A percentile compares a stretch with the other conserved stretches of the same genome.
These are phyloP conservation scores for Dichotomocladium elegans DNA, from an alignment of 371 early-diverging fungal species.

Conservation along the genomic window DNA sequence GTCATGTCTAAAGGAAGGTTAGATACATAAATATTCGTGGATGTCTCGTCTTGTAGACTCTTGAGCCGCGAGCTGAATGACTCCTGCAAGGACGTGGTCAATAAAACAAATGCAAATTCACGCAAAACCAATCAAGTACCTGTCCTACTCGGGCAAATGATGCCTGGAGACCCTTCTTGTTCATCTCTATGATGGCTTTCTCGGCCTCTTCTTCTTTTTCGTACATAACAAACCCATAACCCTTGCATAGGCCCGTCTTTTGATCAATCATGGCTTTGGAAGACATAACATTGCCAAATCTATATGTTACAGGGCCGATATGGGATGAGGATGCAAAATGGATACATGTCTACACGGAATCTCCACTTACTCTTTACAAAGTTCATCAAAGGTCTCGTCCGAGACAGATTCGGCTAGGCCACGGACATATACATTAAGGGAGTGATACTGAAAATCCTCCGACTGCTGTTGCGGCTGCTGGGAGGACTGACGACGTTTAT, in stretches of 20 bases:
- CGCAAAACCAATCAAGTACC: too few relatives aligned
- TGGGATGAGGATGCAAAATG: conserved; percentile 7
- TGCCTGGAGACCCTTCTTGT: conserved; percentile 60
- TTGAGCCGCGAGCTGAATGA: conserved; percentile 71
- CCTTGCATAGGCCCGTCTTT: conserved; percentile 77
- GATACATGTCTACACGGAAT: too few relatives aligned
- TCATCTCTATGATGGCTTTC: conserved; percentile 65
- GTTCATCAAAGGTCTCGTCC: conserved; percentile 63
- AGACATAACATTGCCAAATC: conserved; percentile 75
- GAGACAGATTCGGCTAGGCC: conserved; percentile 66
- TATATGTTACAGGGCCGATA: not conserved
- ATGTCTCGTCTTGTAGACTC: conserved; percentile 70
- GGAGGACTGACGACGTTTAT: conserved; percentile 9
- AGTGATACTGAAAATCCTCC: conserved; percentile 20
- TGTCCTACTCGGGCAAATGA: conserved; percentile 71
- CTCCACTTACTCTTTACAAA: conserved; percentile 52
- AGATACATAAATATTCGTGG: conserved; percentile 82
- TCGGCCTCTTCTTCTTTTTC: conserved; percentile 63
- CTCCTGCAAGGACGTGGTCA: conserved; percentile 45
- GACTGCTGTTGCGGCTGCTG: conserved; percentile 4
- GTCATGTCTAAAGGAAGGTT: conserved; percentile 71
- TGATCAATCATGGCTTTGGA: conserved; percentile 83
- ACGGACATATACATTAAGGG: conserved; percentile 80
- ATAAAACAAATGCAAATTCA: too few relatives aligned
- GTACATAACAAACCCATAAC: conserved; percentile 91